A percentile compares a stretch with the other conserved stretches of the same genome.
Conservation (phyloP, 2,329 filamentous ascomycete genomes). For the Pseudogymnoascus sp. region DNA sequence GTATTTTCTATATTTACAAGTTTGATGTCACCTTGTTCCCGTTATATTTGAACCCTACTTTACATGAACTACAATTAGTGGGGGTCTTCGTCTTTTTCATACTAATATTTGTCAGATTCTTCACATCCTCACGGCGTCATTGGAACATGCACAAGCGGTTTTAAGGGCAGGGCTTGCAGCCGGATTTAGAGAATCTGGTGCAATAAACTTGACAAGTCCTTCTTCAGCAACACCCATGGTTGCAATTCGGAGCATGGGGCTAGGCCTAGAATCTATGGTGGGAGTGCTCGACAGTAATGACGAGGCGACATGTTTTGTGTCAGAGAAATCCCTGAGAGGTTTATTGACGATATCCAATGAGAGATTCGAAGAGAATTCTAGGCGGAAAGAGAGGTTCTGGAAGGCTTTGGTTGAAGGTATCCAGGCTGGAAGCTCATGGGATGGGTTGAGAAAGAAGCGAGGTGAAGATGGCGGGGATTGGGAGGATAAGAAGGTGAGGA, state of each 20-base stretch:
- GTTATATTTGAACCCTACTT: not conserved
- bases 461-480: slow-evolving; percentile 38
- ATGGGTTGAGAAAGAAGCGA: slow-evolving; percentile 17
- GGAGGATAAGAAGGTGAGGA: slow-evolving; percentile 47
- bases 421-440: slow-evolving; percentile 15
- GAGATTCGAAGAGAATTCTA: slow-evolving; percentile 62
- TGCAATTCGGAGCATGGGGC: slow-evolving; percentile 74
- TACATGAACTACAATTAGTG: not conserved
- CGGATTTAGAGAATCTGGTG: slow-evolving; percentile 85
- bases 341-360: slow-evolving; percentile 67
- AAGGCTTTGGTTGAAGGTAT: slow-evolving; percentile 28
- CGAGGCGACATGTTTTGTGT: slow-evolving; percentile 49
- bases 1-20: not conserved
- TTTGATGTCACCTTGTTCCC: not conserved
- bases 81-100: not conserved
- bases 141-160: slow-evolving; percentile 65
- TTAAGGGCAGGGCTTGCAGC: slow-evolving; percentile 70
- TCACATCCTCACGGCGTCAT: slow-evolving; percentile 73
- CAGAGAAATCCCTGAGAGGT: slow-evolving; percentile 58
- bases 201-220: slow-evolving; percentile 53
- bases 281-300: slow-evolving; percentile 37
- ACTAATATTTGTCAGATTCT: slow-evolving; percentile 57
- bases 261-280: slow-evolving; percentile 75
- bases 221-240: slow-evolving; percentile 59
- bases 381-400: slow-evolving; percentile 60